Evolutionary conservation across 2,329 filamentous ascomycete genomes (phyloP), one percentile per base, ranked within the genome.

Genomic region (Rhinocladiella similis): DNA sequence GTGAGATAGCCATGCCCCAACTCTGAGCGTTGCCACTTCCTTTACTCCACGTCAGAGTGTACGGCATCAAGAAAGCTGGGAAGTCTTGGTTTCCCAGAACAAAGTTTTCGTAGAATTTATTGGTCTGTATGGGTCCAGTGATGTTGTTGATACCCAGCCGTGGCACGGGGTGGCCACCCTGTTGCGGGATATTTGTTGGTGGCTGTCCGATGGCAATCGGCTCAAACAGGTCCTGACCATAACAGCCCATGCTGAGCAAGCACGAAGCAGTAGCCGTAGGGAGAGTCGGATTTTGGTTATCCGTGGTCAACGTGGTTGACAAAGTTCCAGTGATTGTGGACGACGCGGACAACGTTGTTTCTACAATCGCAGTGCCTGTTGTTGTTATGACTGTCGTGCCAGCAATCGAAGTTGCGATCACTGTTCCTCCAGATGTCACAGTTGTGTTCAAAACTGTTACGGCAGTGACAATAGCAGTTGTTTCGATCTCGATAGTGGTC

Each of bases 1-100:
- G 91, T 7, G 87, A 87, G 50, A 96, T 80, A 5, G 84, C 77
- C 73, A 97, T 80, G 33, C 93, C 93, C 80, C 84, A 96, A 69
- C 88, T 91, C 47, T 77, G 74, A 3, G 85, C 79, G 19, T 77
- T 75, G 10, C 84, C 86, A 53, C 75, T 74, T 1, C 88, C 88
- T 61, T 82, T 84, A 2, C 81, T 80, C 87, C 88, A 91, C 16
- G 80, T 73, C 16, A 92, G 68, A 2, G 83, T 82, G 68, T 91
- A 92, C 1, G 89, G 92, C 67, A 91, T 87, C 0, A 88, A 86
- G 73, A 87, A 96, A 0, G 86, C 80, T 0, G 87, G 81, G 5
- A 81, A 81, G 3, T 78, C 82, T 70, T 96, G 91, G 42, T 80
- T 80, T 3, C 85, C 88, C 0, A 97, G 77, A 70, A 91, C 91